phyloP scores from a whole-genome alignment of 257 asterid species.

The Coffea canephora region DNA sequence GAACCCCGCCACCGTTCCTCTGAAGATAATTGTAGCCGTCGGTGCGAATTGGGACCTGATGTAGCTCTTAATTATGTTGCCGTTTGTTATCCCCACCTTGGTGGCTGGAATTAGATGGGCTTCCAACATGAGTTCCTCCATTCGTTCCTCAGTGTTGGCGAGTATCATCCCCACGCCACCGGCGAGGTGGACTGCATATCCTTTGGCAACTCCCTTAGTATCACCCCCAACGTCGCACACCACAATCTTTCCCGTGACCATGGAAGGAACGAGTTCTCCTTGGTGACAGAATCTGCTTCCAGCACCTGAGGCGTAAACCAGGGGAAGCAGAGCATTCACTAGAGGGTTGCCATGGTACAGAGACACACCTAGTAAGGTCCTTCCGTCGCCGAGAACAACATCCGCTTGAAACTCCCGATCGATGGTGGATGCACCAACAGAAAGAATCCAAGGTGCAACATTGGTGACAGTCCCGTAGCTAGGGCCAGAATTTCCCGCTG shows the following conservation, averaged over 20 bases:
- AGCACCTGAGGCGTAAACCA: conserved; percentile 68
- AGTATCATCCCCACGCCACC: conserved; percentile 86
- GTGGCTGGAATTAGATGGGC: conserved; percentile 87
- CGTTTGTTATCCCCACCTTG: conserved; percentile 78
- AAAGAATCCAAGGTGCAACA: neutral
- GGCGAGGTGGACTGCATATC: conserved; percentile 75
- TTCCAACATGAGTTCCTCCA: conserved; percentile 65
- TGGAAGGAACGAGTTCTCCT: conserved; percentile 49
- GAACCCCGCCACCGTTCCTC: conserved; percentile 62
- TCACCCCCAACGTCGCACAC: conserved; percentile 84
- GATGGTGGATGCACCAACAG: neutral
- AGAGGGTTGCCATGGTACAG: conserved; percentile 60
- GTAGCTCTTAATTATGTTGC: conserved; percentile 52
- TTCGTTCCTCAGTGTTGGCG: conserved; percentile 65
- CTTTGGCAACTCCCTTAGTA: conserved; percentile 88
- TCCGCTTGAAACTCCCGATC: conserved; percentile 15
- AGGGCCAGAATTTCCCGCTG: neutral
- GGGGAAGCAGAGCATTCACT: conserved; percentile 38
- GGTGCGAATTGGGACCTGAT: conserved; percentile 56
- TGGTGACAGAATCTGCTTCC: conserved; percentile 75
- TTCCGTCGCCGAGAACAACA: conserved; percentile 73
- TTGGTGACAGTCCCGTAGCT: neutral
- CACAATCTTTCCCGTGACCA: conserved; percentile 75
- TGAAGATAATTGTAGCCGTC: conserved; percentile 62
- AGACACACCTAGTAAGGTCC: conserved; percentile 64